A percentile compares a stretch with the other conserved stretches of the same genome.
These are phyloP conservation scores for Solanum piurae DNA, from an alignment of 257 asterid genomes.

Conservation along the genomic window DNA sequence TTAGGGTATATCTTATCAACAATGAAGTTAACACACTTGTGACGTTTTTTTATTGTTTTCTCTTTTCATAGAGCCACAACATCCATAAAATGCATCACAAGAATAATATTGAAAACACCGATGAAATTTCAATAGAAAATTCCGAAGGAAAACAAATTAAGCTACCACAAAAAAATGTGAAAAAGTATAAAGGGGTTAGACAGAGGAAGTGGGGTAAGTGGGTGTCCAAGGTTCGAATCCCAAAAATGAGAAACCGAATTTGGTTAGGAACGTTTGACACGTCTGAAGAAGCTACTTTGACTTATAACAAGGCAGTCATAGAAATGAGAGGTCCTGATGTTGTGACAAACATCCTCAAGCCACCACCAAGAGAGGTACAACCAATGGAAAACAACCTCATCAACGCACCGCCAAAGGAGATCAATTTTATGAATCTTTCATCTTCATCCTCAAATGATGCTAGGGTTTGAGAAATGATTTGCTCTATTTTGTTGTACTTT, in stretches of 20 bases:
- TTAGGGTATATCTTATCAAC: background rate
- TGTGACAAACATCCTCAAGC: background rate
- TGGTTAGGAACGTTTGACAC: background rate
- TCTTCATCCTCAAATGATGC: too few species aligned
- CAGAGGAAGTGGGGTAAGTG: background rate
- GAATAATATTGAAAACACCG: background rate
- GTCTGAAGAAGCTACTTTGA: background rate
- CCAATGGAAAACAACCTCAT: too few species aligned
- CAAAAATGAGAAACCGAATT: background rate
- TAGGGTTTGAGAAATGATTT: too few species aligned
- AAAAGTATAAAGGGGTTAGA: background rate
- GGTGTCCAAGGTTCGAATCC: background rate
- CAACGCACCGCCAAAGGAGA: too few species aligned
- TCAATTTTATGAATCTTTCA: too few species aligned
- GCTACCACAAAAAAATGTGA: background rate
- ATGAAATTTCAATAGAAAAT: background rate
- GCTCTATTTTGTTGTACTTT: background rate
- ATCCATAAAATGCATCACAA: background rate
- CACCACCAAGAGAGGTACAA: background rate
- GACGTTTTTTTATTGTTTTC: background rate
- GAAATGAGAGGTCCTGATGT: background rate
- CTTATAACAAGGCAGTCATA: background rate
- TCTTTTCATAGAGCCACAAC: background rate
- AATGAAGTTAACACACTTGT: background rate
- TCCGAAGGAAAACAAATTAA: background rate